These are phyloP conservation scores for Epichloe sibirici DNA, from an alignment of 2,329 filamentous ascomycete genomes.

Conservation along the genomic window DNA sequence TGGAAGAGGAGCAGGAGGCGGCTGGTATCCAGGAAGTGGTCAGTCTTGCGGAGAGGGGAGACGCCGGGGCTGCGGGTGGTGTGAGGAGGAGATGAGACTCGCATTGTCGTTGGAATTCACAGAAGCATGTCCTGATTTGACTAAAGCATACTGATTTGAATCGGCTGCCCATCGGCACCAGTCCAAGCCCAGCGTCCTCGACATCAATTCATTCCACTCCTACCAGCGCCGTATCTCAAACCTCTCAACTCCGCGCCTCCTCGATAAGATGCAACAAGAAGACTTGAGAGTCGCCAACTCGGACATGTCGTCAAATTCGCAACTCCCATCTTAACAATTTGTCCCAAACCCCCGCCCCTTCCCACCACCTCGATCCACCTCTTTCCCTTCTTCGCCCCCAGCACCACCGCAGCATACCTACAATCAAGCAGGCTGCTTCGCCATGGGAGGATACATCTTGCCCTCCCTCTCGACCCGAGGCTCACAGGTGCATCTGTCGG, in stretches of 20 bases:
- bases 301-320: neutral
- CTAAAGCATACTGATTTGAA: too few species aligned
- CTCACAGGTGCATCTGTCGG: slow-evolving; percentile 52
- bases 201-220: too few species aligned
- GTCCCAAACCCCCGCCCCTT: slow-evolving; percentile 16
- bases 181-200: too few species aligned
- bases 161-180: too few species aligned
- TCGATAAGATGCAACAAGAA: too few species aligned
- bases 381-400: slow-evolving; percentile 19
- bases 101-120: too few species aligned
- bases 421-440: slow-evolving; percentile 19
- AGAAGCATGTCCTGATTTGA: too few species aligned
- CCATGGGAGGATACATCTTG: slow-evolving; percentile 54
- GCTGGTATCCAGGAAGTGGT: slow-evolving; percentile 93
- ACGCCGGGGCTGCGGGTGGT: slow-evolving; percentile 28
- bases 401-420: slow-evolving; percentile 8
- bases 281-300: too few species aligned
- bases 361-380: slow-evolving; percentile 17
- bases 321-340: slow-evolving; percentile 9
- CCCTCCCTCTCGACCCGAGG: slow-evolving; percentile 50
- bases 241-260: too few species aligned
- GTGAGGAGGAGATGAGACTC: slow-evolving; percentile 19
- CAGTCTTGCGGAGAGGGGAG: slow-evolving; percentile 63
- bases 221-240: too few species aligned
- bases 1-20: slow-evolving; percentile 94